phyloP scores from a whole-genome alignment of 2,329 filamentous ascomycete genomes.

The Aspergillus floridensis region DNA sequence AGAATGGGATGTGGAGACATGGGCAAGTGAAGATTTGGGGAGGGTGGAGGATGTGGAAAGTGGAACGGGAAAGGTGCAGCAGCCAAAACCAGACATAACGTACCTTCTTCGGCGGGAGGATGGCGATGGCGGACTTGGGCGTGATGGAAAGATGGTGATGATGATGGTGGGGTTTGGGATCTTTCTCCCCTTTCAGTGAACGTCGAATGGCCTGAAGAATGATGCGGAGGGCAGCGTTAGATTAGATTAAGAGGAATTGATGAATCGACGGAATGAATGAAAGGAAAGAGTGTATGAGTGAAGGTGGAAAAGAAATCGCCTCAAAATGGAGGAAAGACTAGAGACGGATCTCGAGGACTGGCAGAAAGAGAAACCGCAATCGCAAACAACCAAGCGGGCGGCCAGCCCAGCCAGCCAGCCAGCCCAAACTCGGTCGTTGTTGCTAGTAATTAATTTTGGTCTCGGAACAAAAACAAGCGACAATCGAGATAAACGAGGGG shows the following conservation, averaged over 20 bases:
- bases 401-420: neutral
- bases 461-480: slow-evolving; percentile 18
- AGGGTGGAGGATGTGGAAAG: slow-evolving; percentile 5
- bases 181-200: slow-evolving; percentile 88
- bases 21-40: slow-evolving; percentile 8
- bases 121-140: slow-evolving; percentile 81
- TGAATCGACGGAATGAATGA: neutral
- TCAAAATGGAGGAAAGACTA: neutral
- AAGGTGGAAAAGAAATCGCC: neutral
- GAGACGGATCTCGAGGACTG: neutral
- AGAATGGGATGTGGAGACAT: neutral
- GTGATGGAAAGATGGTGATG: slow-evolving; percentile 67
- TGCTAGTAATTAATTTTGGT: slow-evolving; percentile 9
- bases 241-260: slow-evolving; percentile 4
- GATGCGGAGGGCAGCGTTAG: neutral
- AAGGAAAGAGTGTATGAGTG: neutral
- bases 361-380: neutral
- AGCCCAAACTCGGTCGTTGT: neutral
- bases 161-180: slow-evolving; percentile 50
- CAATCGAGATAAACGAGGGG: slow-evolving; percentile 21
- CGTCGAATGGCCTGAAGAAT: slow-evolving; percentile 68
- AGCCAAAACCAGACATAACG: slow-evolving; percentile 28
- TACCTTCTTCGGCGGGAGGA: slow-evolving; percentile 91
- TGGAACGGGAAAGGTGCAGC: slow-evolving; percentile 6
- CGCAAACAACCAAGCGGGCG: neutral